Base-by-base conservation (phyloP, 179 eudicot species). In the Spinacia oleracea region DNA sequence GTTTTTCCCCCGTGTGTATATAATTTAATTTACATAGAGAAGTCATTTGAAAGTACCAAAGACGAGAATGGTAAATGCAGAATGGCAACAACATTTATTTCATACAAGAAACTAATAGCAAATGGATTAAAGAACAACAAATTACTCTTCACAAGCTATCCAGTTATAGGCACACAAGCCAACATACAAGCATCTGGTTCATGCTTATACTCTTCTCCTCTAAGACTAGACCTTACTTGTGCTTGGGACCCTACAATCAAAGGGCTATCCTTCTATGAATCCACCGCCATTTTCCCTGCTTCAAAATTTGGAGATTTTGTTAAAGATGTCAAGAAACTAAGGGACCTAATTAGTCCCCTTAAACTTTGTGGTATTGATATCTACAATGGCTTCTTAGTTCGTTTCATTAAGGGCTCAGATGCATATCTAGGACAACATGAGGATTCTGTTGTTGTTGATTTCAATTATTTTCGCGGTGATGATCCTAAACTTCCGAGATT, bases 121-220 rank as follows among this genome's bases (percentile, higher is more conserved):
- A 90, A 93, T 34, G 97, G 97, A 60, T 81, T 93, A 25, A 91
- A 90, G 75, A 93, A 85, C 89, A 77, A 81, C 83, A 81, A 78
- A 58, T 46, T 88, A 29, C 45, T 91, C 51, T 93, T 93, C 91
- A 90, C 90, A 0, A 88, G 90, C 32, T 93, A 91, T 74, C 97
- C 97, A 31, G 93, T 90, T 0, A 73, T 91, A 38, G 98, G 97
- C 2, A 88, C 62, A 27, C 94, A 93, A 79, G 85, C 77, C 9
- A 85, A 85, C 25, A 93, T 93, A 88, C 97, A 93, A 51, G 83
- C 95, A 18, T 93, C 98, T 10, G 97, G 93, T 14, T 91, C 97
- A 7, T 93, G 98, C 72, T 74, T 89, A 34, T 85, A 89, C 82
- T 90, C 97, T 0, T 76, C 96, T 48, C 40, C 82, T 5, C 5